phyloP scores from a whole-genome alignment of 176 grass and related monocot species.

The Cenchrus americanus region DNA sequence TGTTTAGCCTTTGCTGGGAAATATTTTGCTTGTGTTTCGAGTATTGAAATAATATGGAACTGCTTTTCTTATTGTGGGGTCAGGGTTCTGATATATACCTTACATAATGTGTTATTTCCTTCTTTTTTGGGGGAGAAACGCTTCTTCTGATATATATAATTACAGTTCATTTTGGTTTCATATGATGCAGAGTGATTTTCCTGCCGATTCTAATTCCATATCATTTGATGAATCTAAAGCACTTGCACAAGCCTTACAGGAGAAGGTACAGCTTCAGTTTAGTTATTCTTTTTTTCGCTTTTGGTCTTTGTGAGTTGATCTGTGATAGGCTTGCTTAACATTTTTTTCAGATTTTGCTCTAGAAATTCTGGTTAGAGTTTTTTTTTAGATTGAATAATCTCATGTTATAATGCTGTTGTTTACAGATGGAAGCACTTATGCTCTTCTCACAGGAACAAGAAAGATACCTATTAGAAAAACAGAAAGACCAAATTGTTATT shows the following conservation, averaged over 20 bases:
- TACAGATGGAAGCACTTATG: constrained; percentile 82
- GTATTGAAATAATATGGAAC: background rate
- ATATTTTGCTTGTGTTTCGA: background rate
- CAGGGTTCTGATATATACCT: constrained; percentile 1
- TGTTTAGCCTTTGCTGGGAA: background rate
- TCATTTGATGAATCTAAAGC: constrained; percentile 58
- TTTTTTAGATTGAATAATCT: constrained; percentile 27
- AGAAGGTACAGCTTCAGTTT: constrained; percentile 60
- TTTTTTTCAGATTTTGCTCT: background rate
- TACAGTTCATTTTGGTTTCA: constrained; percentile 27
- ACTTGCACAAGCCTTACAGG: constrained; percentile 89
- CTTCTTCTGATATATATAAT: constrained; percentile 13
- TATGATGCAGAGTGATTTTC: constrained; percentile 47
- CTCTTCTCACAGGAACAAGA: constrained; percentile 98
- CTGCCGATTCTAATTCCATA: constrained; percentile 36
- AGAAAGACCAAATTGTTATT: constrained; percentile 72
- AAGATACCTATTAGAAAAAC: constrained; percentile 79
- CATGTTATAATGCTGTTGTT: constrained; percentile 25
- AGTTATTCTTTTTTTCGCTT: constrained; percentile 17
- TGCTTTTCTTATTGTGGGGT: background rate
- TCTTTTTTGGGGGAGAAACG: background rate
- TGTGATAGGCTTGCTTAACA: background rate
- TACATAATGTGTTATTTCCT: background rate
- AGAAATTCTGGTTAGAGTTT: constrained; percentile 16
- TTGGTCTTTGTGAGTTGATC: background rate